Evolutionary conservation across 1,284 basidiomycete genomes (phyloP).

Genomic region (Cerrena zonata): DNA sequence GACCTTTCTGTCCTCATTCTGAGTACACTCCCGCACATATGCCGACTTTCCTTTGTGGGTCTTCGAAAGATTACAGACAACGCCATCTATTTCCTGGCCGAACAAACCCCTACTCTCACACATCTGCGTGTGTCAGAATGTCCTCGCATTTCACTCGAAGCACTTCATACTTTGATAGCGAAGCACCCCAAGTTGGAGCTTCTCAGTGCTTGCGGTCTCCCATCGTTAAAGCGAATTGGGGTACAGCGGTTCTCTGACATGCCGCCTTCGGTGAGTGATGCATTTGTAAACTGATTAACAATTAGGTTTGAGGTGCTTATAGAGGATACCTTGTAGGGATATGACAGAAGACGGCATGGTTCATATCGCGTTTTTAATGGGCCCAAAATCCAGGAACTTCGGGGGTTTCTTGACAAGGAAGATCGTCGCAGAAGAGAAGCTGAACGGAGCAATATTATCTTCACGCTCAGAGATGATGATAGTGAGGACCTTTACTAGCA

Average conservation of each 20-base stretch:
- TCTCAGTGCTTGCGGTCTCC: slow-evolving; percentile 79
- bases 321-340: slow-evolving; percentile 19
- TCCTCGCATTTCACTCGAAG: slow-evolving; percentile 73
- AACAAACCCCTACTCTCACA: slow-evolving; percentile 66
- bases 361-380: slow-evolving; percentile 83
- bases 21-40: slow-evolving; percentile 66
- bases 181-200: slow-evolving; percentile 64
- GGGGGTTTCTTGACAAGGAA: slow-evolving; percentile 63
- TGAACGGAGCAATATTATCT: slow-evolving; percentile 54
- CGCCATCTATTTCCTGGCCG: slow-evolving; percentile 59
- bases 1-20: slow-evolving; percentile 83
- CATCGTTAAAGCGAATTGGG: slow-evolving; percentile 68
- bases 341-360: slow-evolving; percentile 34
- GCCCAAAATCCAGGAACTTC: slow-evolving; percentile 60
- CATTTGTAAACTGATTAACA: too few relatives aligned
- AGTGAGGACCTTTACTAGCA: slow-evolving; percentile 46
- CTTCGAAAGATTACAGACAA: slow-evolving; percentile 63
- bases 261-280: slow-evolving; percentile 61
- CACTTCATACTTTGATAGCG: slow-evolving; percentile 71
- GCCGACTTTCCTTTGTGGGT: slow-evolving; percentile 77
- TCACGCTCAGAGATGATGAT: slow-evolving; percentile 54
- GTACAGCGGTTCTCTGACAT: slow-evolving; percentile 76
- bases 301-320: too few relatives aligned
- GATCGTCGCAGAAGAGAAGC: slow-evolving; percentile 47
- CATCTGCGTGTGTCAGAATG: slow-evolving; percentile 87